These are phyloP conservation scores for Moesziomyces parantarcticus DNA, from an alignment of 1,284 basidiomycete species.

Conservation along the genomic window DNA sequence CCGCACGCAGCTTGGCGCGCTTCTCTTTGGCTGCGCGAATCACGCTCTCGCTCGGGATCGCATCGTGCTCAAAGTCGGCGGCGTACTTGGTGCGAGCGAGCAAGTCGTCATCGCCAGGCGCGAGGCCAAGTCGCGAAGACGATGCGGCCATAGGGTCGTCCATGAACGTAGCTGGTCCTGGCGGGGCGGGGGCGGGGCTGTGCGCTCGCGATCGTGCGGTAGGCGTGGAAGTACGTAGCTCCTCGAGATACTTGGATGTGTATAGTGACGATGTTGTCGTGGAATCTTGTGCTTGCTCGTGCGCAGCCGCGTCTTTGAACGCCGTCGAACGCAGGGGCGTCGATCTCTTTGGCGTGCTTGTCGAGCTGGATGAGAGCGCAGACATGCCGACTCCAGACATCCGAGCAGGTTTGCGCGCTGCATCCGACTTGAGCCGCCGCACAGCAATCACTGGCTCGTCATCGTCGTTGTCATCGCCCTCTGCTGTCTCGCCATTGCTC, in stretches of 20 bases:
- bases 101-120: constrained; percentile 2
- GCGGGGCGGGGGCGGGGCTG: constrained; percentile 6
- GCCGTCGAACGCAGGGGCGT: constrained; percentile 23
- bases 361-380: constrained; percentile 5
- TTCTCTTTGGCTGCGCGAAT: constrained; percentile 57
- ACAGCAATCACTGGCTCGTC: constrained; percentile 21
- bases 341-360: constrained; percentile 5
- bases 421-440: constrained; percentile 22
- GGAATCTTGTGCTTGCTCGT: constrained; percentile 1
- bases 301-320: constrained; percentile 1
- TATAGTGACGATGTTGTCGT: constrained; percentile 10
- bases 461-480: not conserved
- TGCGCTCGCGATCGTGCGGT: constrained; percentile 13
- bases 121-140: constrained; percentile 10
- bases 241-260: constrained; percentile 36
- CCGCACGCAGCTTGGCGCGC: constrained; percentile 36
- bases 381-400: not conserved
- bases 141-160: constrained; percentile 29
- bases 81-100: constrained; percentile 31
- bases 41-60: constrained; percentile 50
- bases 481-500: too few species aligned
- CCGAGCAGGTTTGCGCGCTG: constrained; percentile 13
- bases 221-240: constrained; percentile 37
- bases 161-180: constrained; percentile 20
- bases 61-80: constrained; percentile 26